Evolutionary conservation across 768 basidiomycete genomes (phyloP).

Genomic region (Favolaschia claudopus): DNA sequence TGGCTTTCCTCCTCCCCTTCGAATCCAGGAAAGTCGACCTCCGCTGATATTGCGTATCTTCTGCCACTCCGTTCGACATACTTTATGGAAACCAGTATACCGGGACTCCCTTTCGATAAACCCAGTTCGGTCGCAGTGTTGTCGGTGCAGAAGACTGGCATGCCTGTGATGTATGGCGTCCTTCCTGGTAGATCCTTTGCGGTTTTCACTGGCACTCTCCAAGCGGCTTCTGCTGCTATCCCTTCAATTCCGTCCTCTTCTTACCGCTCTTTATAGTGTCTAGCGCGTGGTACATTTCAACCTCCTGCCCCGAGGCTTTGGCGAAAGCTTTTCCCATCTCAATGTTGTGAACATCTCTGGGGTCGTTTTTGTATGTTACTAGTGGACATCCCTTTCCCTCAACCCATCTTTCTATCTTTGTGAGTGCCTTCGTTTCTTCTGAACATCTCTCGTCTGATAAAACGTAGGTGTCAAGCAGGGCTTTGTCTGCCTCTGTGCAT

Average conservation of each 20-base stretch:
- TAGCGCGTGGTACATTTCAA: background rate
- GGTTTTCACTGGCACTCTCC: background rate
- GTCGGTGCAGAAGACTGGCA: conserved; percentile 13
- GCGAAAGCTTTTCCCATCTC: conserved; percentile 5
- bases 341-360: conserved; percentile 8
- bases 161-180: conserved; percentile 5
- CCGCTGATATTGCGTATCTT: conserved; percentile 12
- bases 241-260: conserved; percentile 1
- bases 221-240: conserved; percentile 8
- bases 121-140: conserved; percentile 16
- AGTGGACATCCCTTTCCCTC: background rate
- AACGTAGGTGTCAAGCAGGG: conserved; percentile 15
- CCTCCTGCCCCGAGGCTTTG: background rate
- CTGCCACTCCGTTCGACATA: background rate
- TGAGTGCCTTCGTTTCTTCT: conserved; percentile 1
- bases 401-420: conserved; percentile 7
- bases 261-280: background rate
- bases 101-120: conserved; percentile 9
- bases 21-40: conserved; percentile 12
- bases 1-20: background rate
- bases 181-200: conserved; percentile 5
- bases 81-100: conserved; percentile 1
- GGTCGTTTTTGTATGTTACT: conserved; percentile 8
- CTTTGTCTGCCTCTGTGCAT: conserved; percentile 22
- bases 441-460: conserved; percentile 9